Conservation (phyloP, 106 monocot genomes). For the Dendrobium catenatum region DNA sequence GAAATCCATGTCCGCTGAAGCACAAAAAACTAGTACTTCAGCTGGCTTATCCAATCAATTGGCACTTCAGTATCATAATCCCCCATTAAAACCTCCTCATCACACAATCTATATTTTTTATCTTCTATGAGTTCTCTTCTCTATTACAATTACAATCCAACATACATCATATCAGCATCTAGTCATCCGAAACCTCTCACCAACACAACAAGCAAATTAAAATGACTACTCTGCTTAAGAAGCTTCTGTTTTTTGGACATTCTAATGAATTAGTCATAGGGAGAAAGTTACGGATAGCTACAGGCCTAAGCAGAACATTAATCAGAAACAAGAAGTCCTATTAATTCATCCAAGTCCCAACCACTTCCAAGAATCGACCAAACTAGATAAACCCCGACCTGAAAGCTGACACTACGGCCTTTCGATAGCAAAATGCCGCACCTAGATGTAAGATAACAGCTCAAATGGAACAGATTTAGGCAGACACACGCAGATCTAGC, state of each 20-base stretch:
- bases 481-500: background rate
- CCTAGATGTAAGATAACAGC: background rate
- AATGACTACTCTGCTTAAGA: background rate
- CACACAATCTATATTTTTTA: background rate
- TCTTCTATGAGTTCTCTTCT: background rate
- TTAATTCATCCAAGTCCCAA: background rate
- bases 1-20: too few relatives aligned
- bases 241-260: background rate
- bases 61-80: background rate
- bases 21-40: background rate
- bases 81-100: background rate
- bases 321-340: too few relatives aligned
- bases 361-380: background rate
- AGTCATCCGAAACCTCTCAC: background rate
- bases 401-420: background rate
- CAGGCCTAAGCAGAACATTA: too few relatives aligned
- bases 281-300: too few relatives aligned
- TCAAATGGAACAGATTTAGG: background rate
- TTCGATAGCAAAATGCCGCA: background rate
- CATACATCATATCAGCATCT: background rate
- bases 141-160: background rate
- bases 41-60: background rate
- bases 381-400: background rate
- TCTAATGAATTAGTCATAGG: too few relatives aligned
- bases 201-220: background rate